phyloP scores from a whole-genome alignment of 768 basidiomycete species.

The Mycena sanguinolenta region DNA sequence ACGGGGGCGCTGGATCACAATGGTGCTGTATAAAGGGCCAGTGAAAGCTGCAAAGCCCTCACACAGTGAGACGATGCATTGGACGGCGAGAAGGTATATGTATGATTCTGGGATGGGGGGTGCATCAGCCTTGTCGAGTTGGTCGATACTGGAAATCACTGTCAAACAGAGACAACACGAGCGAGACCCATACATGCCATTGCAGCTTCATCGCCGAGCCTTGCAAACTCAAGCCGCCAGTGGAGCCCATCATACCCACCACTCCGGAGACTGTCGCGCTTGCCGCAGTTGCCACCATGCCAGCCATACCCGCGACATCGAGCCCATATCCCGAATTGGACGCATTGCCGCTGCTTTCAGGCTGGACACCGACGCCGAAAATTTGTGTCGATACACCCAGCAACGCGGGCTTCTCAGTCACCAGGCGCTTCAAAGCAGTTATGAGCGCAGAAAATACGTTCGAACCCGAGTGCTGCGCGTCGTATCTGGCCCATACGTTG shows the following conservation, averaged over 20 bases:
- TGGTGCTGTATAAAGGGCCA: slow-evolving; percentile 79
- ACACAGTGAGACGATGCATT: slow-evolving; percentile 87
- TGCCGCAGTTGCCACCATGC: slow-evolving; percentile 86
- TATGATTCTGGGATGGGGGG: slow-evolving; percentile 95
- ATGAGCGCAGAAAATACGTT: slow-evolving; percentile 85
- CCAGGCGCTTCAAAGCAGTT: slow-evolving; percentile 85
- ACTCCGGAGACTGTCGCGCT: slow-evolving; percentile 88
- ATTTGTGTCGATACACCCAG: slow-evolving; percentile 87
- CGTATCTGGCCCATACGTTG: slow-evolving; percentile 84
- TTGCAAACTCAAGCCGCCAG: slow-evolving; percentile 78
- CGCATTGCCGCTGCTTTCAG: slow-evolving; percentile 49
- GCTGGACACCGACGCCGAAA: slow-evolving; percentile 78
- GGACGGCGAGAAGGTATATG: slow-evolving; percentile 91
- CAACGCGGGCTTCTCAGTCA: slow-evolving; percentile 89
- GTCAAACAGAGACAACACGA: slow-evolving; percentile 10
- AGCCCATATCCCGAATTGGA: slow-evolving; percentile 64
- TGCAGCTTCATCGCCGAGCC: slow-evolving; percentile 89
- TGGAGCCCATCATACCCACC: slow-evolving; percentile 85
- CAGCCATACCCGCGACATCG: slow-evolving; percentile 79
- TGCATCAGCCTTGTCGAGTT: slow-evolving; percentile 96
- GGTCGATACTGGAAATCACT: slow-evolving; percentile 82
- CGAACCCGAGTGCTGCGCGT: slow-evolving; percentile 70
- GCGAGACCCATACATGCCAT: slow-evolving; percentile 67
- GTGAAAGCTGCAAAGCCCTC: slow-evolving; percentile 86
- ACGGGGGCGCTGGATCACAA: slow-evolving; percentile 76